Base-by-base conservation (phyloP, 2,329 filamentous ascomycete species). In the Eutypella sp. region DNA sequence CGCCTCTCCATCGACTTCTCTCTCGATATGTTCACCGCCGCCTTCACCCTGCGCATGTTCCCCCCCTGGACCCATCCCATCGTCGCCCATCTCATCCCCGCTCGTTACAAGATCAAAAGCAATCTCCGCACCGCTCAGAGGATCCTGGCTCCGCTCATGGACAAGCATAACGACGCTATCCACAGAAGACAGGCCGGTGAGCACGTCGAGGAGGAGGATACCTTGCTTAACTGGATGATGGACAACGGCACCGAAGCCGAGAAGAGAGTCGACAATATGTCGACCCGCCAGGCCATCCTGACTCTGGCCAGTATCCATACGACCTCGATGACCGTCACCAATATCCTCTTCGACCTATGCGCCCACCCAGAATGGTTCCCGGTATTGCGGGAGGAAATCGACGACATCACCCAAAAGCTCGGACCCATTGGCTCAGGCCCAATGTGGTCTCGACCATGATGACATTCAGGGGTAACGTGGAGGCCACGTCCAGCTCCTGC, bases 361-460 rank as follows among this genome's bases (percentile, higher is more conserved):
- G 34, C 34, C 5, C 36, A 45, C 24, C 43, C 43, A 15, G 43
- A 45, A 27, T 45, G 43, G 43, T 38, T 45, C 18, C 16, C 34
- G n/a, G 36, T 31, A 9, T 18, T 45, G 10, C 19, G 43, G 18
- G 34, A 40, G n/a, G 43, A 45, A 22, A 45, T 45, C 36, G 37
- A 40, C n/a, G 43, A 45, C 16, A 15, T 27, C 18, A 38, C n/a
- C n/a, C n/a, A n/a, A n/a, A n/a, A n/a, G n/a, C n/a, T n/a, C n/a
- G n/a, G n/a, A n/a, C n/a, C n/a, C n/a, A n/a, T n/a, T n/a, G n/a
- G n/a, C n/a, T n/a, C n/a, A n/a, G n/a, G n/a, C n/a, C n/a, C n/a
- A n/a, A n/a, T n/a, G n/a, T n/a, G n/a, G n/a, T n/a, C n/a, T n/a
- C n/a, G n/a, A n/a, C n/a, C n/a, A n/a, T n/a, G n/a, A n/a, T n/a